Evolutionary conservation across 2,329 filamentous ascomycete genomes (phyloP), one percentile per base, ranked within the genome.

Genomic region (Calonectria naviculata): DNA sequence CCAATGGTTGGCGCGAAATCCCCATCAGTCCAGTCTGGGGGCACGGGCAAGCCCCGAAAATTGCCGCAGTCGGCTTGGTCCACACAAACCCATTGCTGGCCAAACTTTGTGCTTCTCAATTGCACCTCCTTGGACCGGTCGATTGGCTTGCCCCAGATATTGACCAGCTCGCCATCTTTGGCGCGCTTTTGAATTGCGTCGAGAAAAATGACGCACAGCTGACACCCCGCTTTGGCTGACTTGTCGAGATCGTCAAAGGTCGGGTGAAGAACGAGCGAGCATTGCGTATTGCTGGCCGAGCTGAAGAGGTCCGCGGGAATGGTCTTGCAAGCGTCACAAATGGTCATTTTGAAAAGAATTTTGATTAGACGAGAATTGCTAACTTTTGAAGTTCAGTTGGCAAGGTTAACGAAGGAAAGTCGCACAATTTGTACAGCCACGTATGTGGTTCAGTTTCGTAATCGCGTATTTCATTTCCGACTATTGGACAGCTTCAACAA

Each of bases 91-190:
- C 44, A 34, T 52, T 67, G 65, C 42, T 36, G n/a, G 41, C 54
- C 56, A 62, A 67, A 62, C 65, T 62, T 67, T 56, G 65, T 67
- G 36, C 65, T 67, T 7, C 65, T 62, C 26, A 67, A 52, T 21
- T 47, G 65, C 13, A 67, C 54, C 29, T 29, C 44, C 8, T 67
- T 46, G 15, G 56, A 61, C 1, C 56, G 36, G 47, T 67, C 54
- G 21, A 46, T 61, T 15, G 38, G 38, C 17, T 61, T 42, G 26
- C 34, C 24, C 65, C 65, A 67, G 21, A 58, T 67, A n/a, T 49
- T 54, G 31, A 49, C 42, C 10, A 67, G 24, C n/a, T 34, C 34
- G 17, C 58, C 58, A 28, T 67, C 58, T 15, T 38, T 60, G 36
- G 65, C 65, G 34, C 58, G 65, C 10, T 67, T 67, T 24, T 67